Percentiles rank a stretch among this genome's conserved stretches.
phyloP scores from a whole-genome alignment of 495 filamentous ascomycete species.

The Xylaria curta region DNA sequence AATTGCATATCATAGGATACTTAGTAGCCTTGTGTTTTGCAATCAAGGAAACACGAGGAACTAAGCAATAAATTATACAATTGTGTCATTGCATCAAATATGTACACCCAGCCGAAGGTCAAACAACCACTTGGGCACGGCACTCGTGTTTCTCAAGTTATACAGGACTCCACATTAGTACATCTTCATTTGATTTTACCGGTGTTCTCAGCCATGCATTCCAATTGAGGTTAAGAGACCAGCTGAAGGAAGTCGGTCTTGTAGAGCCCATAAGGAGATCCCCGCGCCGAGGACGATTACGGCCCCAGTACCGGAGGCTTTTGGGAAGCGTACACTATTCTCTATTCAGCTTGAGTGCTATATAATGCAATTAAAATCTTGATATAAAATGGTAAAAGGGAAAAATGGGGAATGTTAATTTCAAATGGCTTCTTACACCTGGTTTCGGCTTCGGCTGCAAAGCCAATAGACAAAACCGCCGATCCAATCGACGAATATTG shows the following conservation, averaged over 20 bases:
- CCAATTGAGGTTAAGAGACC: not conserved
- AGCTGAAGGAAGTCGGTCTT: conserved; percentile 8
- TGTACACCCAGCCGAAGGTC: not conserved
- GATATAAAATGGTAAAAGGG: not conserved
- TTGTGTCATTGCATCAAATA: no score
- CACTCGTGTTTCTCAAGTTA: not conserved
- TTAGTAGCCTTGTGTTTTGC: not conserved
- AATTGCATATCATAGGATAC: not conserved
- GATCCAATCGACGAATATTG: conserved; percentile 36
- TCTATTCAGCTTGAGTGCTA: conserved; percentile 1
- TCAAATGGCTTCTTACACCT: conserved; percentile 30
- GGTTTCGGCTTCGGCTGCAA: conserved; percentile 31
- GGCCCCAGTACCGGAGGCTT: not conserved
- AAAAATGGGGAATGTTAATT: not conserved
- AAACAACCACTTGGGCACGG: not conserved
- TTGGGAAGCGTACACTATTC: not conserved
- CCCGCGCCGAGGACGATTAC: conserved; percentile 12
- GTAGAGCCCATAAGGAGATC: conserved; percentile 14
- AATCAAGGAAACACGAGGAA: not conserved
- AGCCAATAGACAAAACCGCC: conserved; percentile 34
- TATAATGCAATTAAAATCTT: not conserved
- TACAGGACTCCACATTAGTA: not conserved
- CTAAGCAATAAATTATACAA: not conserved
- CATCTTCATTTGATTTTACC: not conserved
- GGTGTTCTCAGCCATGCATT: not conserved